These are phyloP conservation scores for Hyaloscypha bicolor DNA, from an alignment of 495 filamentous ascomycete genomes.

Conservation along the genomic window DNA sequence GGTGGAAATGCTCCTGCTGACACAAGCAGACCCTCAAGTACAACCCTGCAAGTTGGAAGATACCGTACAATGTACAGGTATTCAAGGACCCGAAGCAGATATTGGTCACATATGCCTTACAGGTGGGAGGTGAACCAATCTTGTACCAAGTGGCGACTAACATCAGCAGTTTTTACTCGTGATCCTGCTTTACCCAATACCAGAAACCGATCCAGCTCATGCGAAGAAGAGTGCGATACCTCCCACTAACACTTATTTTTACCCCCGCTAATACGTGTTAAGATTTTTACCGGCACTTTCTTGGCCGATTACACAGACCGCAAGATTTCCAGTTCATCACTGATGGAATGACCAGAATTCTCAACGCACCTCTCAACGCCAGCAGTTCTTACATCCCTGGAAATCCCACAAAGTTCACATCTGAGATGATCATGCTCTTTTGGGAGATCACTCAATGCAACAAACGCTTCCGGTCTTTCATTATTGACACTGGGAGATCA, in stretches of 20 bases:
- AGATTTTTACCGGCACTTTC: conserved; percentile 40
- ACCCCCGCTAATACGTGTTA: not conserved
- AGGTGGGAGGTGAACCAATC: conserved; percentile 37
- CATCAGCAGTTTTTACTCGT: conserved; percentile 67
- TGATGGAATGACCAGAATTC: conserved; percentile 90
- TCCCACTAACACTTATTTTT: not conserved
- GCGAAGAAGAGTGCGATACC: conserved; percentile 72
- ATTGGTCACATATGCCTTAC: conserved; percentile 87
- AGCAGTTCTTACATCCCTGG: conserved; percentile 88
- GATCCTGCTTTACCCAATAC: conserved; percentile 86
- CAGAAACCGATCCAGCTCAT: conserved; percentile 64
- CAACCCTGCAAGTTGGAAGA: conserved; percentile 91
- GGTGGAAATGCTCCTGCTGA: not conserved
- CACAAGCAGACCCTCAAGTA: conserved; percentile 81
- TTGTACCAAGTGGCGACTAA: not conserved
- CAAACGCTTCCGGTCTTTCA: conserved; percentile 94
- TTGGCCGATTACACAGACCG: conserved; percentile 86
- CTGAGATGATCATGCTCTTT: conserved; percentile 96
- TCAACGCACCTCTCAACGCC: conserved; percentile 91
- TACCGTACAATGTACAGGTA: conserved; percentile 92
- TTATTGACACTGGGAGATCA: conserved; percentile 91
- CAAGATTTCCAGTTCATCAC: conserved; percentile 98
- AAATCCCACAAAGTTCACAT: conserved; percentile 81
- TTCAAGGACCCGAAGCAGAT: conserved; percentile 93
- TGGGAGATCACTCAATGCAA: conserved; percentile 99